phyloP scores from a whole-genome alignment of 1,284 basidiomycete genomes.

The Ustilago cynodontis region DNA sequence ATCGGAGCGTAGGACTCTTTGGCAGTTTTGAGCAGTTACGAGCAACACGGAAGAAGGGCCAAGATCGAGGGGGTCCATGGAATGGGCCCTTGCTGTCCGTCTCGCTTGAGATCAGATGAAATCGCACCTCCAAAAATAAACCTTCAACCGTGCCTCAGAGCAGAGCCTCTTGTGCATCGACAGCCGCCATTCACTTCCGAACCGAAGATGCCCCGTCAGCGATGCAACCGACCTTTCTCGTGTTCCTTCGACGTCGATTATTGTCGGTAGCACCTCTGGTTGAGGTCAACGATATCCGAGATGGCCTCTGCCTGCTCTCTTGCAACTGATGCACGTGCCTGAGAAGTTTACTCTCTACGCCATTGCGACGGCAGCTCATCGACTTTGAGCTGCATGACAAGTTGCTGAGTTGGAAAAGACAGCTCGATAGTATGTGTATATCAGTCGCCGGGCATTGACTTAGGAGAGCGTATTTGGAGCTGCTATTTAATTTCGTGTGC shows the following conservation, averaged over 20 bases:
- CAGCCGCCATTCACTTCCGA: neutral
- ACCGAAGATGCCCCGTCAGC: no score
- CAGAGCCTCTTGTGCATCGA: neutral
- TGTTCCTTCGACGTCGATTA: neutral
- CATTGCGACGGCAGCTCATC: neutral
- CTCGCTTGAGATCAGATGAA: slow-evolving; percentile 15
- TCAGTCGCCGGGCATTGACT: slow-evolving; percentile 7
- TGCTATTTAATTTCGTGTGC: no score
- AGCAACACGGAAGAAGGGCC: no score
- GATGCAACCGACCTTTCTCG: neutral
- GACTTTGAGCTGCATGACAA: neutral
- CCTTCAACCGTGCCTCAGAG: neutral
- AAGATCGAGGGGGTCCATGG: slow-evolving; percentile 28
- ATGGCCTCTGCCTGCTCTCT: neutral
- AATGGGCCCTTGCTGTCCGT: slow-evolving; percentile 2
- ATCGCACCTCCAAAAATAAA: slow-evolving; percentile 11
- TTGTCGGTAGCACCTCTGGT: neutral
- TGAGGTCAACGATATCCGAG: no score
- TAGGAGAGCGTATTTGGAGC: no score
- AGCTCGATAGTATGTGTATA: no score
- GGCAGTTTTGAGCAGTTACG: no score
- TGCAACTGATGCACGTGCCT: neutral
- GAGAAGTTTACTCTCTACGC: neutral
- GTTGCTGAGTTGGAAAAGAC: slow-evolving; percentile 5
- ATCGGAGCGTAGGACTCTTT: no score